Base-by-base conservation (phyloP, 1,139 yeast species). In the Pneumocystis canis region DNA sequence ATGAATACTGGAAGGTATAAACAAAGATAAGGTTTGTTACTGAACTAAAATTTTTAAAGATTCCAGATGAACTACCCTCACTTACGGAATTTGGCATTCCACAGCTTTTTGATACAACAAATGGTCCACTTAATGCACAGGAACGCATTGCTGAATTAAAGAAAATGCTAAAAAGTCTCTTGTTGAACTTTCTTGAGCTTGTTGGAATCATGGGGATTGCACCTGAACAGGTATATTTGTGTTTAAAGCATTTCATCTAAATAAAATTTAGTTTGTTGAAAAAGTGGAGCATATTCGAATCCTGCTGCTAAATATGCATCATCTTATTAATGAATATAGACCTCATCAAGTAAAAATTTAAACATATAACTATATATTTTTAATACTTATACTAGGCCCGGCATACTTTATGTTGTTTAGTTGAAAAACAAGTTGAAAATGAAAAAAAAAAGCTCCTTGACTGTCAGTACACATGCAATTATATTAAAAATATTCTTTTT, bases 251-350 rank as follows among this genome's bases (percentile, higher is more conserved):
- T 18, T 61, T 14, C 11, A 47, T 59, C 31, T 53, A n/a, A 28
- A n/a, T 28, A 11, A 2, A 14, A 6, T 25, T 60, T 30, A 61
- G 59, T 87, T 84, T 70, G 84, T 83, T 30, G 73, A 75, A 5
- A 84, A 85, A 69, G 80, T 87, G 54, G 92, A 87, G 68, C 83
- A 86, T 68, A 79, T 89, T 61, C 80, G 89, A 64, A 78, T 84
- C 25, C 80, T 88, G n/a, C 75, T 89, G 64, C 84, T 89, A 70
- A 89, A 89, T 71, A 84, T 88, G 68, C 95, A 88, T 71, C 96
- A 89, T 71, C 74, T 89, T 63, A 75, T 89, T 65, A 89, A 89
- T 72, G 88, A 88, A 63, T 89, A 88, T 73, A 77, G 96, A 64
- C 96, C 96, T 0, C 96, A 89, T 72, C 96, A 89, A 71, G 84